Evolutionary conservation across 768 basidiomycete genomes (phyloP), one percentile per base, ranked within the genome.

Genomic region (Auricularia heimuer): DNA sequence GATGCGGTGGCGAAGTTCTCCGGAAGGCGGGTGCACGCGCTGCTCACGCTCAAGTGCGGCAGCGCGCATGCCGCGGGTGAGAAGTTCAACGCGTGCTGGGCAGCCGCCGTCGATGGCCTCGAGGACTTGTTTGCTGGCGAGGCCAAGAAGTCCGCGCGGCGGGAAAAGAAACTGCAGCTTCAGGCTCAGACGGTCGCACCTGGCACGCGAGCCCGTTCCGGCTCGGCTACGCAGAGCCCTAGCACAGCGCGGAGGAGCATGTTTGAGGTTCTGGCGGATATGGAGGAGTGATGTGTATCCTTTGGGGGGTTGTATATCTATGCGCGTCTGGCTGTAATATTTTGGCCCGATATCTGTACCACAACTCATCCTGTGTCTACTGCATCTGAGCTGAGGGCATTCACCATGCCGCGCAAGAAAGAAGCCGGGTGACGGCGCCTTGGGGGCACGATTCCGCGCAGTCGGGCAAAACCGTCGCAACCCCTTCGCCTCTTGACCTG

Each of bases 21-120:
- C 1, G 88, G 90, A 4, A 74, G 71, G 69, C 68, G 66, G 33
- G 85, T 90, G 67, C 90, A 93, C 72, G 70, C 76, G 0, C 75
- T 76, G 44, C 72, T 92, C 65, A 79, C 80, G 14, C 36, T 24
- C 8, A 33, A 21, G 54, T 70, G 74, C 7, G 64, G 70, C 4
- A 67, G 63, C 12, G 68, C 71, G 29, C 61, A 71, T 39, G 67
- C 70, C 3, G 63, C 66, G 44, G 69, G 68, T 18, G 62, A 42
- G 18, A 61, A 80, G 4, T 71, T 77, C 11, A 67, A 74, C 18
- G 74, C 67, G 12, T 47, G 86, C 54, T 83, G 82, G 81, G 72
- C 74, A 24, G 84, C 84, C 3, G 80, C 78, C 29, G 69, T 75
- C 36, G 76, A 75, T 24, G 82, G 79, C 0, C 69, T 90, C 24